A percentile compares a stretch with the other conserved stretches of the same genome.
Evolutionary conservation across 768 basidiomycete genomes (phyloP).

Genomic region (Leccinum subgranulosum): DNA sequence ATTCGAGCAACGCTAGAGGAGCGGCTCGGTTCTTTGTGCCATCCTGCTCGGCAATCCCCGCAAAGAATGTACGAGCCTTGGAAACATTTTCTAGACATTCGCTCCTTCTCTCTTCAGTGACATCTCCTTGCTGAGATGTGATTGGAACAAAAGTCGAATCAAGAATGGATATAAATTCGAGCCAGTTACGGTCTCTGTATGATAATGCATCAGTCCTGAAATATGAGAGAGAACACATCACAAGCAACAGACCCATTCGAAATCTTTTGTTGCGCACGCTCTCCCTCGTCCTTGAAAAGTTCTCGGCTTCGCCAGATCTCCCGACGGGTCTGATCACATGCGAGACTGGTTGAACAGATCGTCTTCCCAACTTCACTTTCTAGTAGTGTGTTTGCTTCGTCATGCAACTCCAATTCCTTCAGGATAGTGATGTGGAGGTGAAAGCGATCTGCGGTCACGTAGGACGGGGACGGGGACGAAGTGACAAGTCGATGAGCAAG

Average conservation of each 20-base stretch:
- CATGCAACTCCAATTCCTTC: conserved; percentile 60
- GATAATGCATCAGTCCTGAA: conserved; percentile 21
- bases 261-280: conserved; percentile 57
- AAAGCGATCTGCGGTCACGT: conserved; percentile 70
- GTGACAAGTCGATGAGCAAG: conserved; percentile 74
- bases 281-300: conserved; percentile 57
- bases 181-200: conserved; percentile 79
- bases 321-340: conserved; percentile 72
- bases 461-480: conserved; percentile 60
- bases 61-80: conserved; percentile 51
- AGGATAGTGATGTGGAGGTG: conserved; percentile 72
- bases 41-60: conserved; percentile 57
- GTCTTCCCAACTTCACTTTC: conserved; percentile 64
- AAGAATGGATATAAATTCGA: conserved; percentile 73
- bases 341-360: conserved; percentile 67
- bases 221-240: conserved; percentile 8
- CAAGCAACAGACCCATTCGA: conserved; percentile 49
- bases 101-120: conserved; percentile 35
- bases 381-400: conserved; percentile 68
- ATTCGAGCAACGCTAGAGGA: conserved; percentile 69
- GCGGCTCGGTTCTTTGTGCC: conserved; percentile 73
- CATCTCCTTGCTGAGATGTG: conserved; percentile 21
- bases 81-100: conserved; percentile 39
- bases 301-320: conserved; percentile 64
- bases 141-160: conserved; percentile 59